Evolutionary conservation across 768 basidiomycete species (phyloP).

Genomic region (Ephemerocybe angulata): DNA sequence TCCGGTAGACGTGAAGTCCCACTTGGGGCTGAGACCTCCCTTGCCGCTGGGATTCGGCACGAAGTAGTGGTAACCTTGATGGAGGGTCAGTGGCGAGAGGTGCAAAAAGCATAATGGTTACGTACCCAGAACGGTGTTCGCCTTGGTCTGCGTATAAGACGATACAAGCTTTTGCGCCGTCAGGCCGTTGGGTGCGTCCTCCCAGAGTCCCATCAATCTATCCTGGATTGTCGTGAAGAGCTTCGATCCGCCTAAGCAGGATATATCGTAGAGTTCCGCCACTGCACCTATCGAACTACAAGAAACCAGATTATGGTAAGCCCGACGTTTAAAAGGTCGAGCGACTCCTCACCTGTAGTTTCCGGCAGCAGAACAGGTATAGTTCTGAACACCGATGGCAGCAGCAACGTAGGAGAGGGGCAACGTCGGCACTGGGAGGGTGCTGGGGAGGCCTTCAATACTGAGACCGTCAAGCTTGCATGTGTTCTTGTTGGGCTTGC

Average conservation of each 20-base stretch:
- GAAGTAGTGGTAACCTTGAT: constrained; percentile 51
- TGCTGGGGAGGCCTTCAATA: constrained; percentile 23
- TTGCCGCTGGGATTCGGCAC: constrained; percentile 41
- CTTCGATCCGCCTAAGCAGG: constrained; percentile 37
- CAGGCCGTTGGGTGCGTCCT: constrained; percentile 17
- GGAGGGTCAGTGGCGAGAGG: background rate
- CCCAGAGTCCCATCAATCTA: constrained; percentile 17
- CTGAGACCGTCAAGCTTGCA: constrained; percentile 24
- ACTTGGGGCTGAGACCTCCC: constrained; percentile 41
- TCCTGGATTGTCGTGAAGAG: constrained; percentile 26
- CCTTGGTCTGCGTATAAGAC: constrained; percentile 10
- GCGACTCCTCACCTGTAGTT: constrained; percentile 41
- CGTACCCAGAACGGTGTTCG: constrained; percentile 29
- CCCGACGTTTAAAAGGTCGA: background rate
- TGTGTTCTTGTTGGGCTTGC: constrained; percentile 6
- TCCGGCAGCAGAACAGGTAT: constrained; percentile 44
- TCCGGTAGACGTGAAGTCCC: constrained; percentile 47
- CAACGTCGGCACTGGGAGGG: constrained; percentile 33
- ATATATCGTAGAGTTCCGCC: constrained; percentile 54
- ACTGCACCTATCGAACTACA: constrained; percentile 45
- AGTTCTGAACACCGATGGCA: constrained; percentile 53
- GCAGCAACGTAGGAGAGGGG: constrained; percentile 40
- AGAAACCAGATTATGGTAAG: background rate
- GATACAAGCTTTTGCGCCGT: constrained; percentile 16
- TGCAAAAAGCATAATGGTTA: background rate